A percentile compares a stretch with the other conserved stretches of the same genome.
Evolutionary conservation across 768 basidiomycete genomes (phyloP).

Genomic region (Mycena metata): DNA sequence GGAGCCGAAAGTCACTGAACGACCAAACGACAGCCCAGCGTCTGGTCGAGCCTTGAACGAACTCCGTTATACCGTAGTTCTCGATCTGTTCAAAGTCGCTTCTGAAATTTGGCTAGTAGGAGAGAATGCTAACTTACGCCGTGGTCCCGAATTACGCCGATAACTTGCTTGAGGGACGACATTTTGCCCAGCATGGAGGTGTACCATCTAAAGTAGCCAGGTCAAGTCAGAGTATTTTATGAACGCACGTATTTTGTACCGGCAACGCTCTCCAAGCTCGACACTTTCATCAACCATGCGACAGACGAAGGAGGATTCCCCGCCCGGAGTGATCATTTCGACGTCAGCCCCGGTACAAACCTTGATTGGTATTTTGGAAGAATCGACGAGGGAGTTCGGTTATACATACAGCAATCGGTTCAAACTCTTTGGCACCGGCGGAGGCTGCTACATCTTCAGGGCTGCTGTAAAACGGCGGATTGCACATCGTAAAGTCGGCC

Average conservation of each 20-base stretch:
- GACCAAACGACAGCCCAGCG: conserved; percentile 98
- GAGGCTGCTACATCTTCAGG: conserved; percentile 73
- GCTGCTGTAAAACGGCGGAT: conserved; percentile 95
- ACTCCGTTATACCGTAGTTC: conserved; percentile 89
- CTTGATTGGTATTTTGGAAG: conserved; percentile 52
- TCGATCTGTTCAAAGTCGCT: conserved; percentile 65
- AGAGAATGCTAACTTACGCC: conserved; percentile 42
- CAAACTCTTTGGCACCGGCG: conserved; percentile 71
- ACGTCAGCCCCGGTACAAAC: conserved; percentile 87
- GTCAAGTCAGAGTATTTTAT: neutral
- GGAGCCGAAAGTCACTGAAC: conserved; percentile 69
- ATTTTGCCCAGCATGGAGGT: conserved; percentile 94
- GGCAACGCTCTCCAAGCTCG: conserved; percentile 62
- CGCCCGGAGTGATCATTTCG: conserved; percentile 93
- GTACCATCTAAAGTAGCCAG: conserved; percentile 77
- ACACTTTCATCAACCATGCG: conserved; percentile 85
- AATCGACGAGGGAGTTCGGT: conserved; percentile 8
- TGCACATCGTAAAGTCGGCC: conserved; percentile 92
- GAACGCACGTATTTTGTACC: conserved; percentile 58
- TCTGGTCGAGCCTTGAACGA: conserved; percentile 88
- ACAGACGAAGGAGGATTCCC: conserved; percentile 84
- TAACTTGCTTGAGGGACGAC: conserved; percentile 76
- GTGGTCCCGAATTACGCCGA: conserved; percentile 62
- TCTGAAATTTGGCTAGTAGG: neutral
- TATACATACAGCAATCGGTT: conserved; percentile 83